A percentile compares a stretch with the other conserved stretches of the same genome.
Conservation (phyloP, 78 protist species). For the Speleostelium caveatum region DNA sequence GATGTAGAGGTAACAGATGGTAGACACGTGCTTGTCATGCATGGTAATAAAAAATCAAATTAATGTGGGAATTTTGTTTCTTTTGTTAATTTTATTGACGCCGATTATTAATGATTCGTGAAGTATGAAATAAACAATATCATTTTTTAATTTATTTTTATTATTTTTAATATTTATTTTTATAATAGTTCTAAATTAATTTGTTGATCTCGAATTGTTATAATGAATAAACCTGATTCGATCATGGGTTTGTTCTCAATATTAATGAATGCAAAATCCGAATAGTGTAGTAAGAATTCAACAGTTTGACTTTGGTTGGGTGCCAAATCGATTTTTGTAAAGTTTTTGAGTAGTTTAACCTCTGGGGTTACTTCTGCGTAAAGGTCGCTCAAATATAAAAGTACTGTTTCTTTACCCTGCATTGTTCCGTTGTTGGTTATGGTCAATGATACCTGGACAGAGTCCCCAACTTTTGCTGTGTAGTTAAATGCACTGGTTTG, state of each 20-base stretch:
- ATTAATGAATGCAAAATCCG: slow-evolving; percentile 54
- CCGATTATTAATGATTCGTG: no score
- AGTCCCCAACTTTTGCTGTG: slow-evolving; percentile 22
- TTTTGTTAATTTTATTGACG: no score
- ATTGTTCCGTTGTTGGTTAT: slow-evolving; percentile 60
- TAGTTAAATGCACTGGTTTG: slow-evolving; percentile 27
- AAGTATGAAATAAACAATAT: no score
- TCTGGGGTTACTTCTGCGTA: slow-evolving; percentile 77
- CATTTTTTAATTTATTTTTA: no score
- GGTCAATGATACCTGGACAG: neutral
- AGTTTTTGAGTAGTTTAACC: slow-evolving; percentile 65
- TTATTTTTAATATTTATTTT: no score
- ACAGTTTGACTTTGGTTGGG: slow-evolving; percentile 24
- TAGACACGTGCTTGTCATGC: no score
- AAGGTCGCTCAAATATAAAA: slow-evolving; percentile 57
- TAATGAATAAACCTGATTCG: slow-evolving; percentile 46
- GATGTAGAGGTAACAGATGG: no score
- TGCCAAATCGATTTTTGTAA: slow-evolving; percentile 55
- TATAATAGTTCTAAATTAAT: slow-evolving; percentile 9
- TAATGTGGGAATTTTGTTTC: no score
- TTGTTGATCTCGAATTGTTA: slow-evolving; percentile 44
- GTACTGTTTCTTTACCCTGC: slow-evolving; percentile 73
- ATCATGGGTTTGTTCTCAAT: slow-evolving; percentile 22
- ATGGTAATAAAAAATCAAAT: no score
- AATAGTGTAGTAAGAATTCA: neutral